Evolutionary conservation across 768 basidiomycete genomes (phyloP), one percentile per base, ranked within the genome.

Genomic region (Panaeolus papilionaceus): DNA sequence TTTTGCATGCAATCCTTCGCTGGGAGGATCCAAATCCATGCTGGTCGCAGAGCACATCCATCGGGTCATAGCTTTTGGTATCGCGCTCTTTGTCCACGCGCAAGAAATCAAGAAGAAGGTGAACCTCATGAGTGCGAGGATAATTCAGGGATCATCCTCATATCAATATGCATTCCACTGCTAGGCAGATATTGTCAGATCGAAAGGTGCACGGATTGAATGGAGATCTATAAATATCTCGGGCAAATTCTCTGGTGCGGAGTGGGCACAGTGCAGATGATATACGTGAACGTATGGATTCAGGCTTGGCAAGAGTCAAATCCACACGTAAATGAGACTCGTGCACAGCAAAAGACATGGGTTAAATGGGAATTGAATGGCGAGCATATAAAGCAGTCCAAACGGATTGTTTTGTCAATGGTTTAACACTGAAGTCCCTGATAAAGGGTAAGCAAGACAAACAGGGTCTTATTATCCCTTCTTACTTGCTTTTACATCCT

Each of bases 141-240:
- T 1, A 58, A 58, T 58, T 16, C 16, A 58, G 16, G 54, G 54
- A 58, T 58, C 54, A 58, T 58, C 7, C 20, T 3, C 28, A 33
- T 18, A 58, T 58, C 28, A 10, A 14, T 58, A 23, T 58, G 28
- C 26, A 23, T 58, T 33, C 54, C 9, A 28, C 26, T 16, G 54
- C 16, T 26, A 14, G 28, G 54, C 54, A 58, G 54, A 58, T 58
- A 58, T 58, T 58, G 54, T 58, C 54, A 58, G 54, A 8, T 58
- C 8, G 54, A 37, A 16, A 33, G 54, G 11, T 14, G 14, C 6
- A 16, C 8, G 33, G 14, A 28, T 58, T 58, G 54, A 58, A 58
- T 58, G 28, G 54, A 4, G 9, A 4, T 28, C 54, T 58, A 58
- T 58, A 58, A 58, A 58, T 58, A 58, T 33, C 28, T 58, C 33